phyloP scores from a whole-genome alignment of 495 filamentous ascomycete species.

The Penicillium chermesinum region DNA sequence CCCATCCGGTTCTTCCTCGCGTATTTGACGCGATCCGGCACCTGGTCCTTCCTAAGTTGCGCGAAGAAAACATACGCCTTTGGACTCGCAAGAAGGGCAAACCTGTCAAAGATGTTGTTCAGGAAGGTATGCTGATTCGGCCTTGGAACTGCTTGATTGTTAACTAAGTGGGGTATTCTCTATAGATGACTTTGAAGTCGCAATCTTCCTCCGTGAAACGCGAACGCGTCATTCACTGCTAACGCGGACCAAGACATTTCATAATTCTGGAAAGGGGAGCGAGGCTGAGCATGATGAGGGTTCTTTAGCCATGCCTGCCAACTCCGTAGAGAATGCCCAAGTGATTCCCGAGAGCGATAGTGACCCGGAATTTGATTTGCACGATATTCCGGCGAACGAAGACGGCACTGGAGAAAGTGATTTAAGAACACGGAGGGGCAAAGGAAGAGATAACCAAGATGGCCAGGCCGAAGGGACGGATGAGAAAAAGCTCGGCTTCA shows the following conservation, averaged over 20 bases:
- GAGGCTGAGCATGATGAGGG: constrained; percentile 39
- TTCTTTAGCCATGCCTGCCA: constrained; percentile 41
- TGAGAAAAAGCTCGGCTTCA: constrained; percentile 81
- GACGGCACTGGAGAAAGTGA: constrained; percentile 11
- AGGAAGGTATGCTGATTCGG: constrained; percentile 55
- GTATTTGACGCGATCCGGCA: constrained; percentile 81
- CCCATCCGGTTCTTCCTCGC: constrained; percentile 67
- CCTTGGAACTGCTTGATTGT: not conserved
- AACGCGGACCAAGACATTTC: constrained; percentile 71
- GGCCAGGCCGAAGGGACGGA: constrained; percentile 35
- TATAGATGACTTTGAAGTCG: constrained; percentile 89
- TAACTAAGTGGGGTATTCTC: not conserved
- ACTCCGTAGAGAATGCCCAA: constrained; percentile 39
- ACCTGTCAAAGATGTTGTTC: constrained; percentile 81
- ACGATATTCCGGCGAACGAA: constrained; percentile 30
- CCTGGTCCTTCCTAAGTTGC: constrained; percentile 79
- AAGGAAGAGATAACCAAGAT: constrained; percentile 1
- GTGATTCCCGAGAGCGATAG: constrained; percentile 41
- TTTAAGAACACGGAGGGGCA: constrained; percentile 6
- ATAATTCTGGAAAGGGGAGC: constrained; percentile 48
- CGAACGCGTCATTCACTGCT: constrained; percentile 84
- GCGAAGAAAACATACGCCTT: constrained; percentile 74
- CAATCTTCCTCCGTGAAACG: constrained; percentile 85
- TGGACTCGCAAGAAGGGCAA: constrained; percentile 57
- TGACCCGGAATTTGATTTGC: constrained; percentile 30